Percentiles rank a stretch among this genome's conserved stretches.
Conservation (phyloP, 768 basidiomycete species). For the Boletus sp. region DNA sequence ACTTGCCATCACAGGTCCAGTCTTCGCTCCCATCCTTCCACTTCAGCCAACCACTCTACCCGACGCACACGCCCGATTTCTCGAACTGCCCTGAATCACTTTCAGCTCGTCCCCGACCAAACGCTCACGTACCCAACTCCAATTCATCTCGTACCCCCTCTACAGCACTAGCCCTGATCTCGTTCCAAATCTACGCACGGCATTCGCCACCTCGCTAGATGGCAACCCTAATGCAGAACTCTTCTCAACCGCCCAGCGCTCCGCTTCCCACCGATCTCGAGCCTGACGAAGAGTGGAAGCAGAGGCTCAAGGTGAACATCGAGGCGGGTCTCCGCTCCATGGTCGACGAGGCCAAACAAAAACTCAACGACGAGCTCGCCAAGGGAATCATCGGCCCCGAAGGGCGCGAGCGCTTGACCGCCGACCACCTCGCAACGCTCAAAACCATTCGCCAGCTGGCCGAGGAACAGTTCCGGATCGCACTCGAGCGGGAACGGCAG, state of each 20-base stretch:
- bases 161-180: background rate
- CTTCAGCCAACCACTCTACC: slow-evolving; percentile 9
- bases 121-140: background rate
- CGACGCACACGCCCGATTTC: slow-evolving; percentile 18
- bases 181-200: slow-evolving; percentile 2
- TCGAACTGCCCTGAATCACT: slow-evolving; percentile 8
- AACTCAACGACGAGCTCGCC: slow-evolving; percentile 50
- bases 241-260: slow-evolving; percentile 11
- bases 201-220: slow-evolving; percentile 16
- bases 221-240: slow-evolving; percentile 22
- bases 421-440: slow-evolving; percentile 43
- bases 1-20: slow-evolving; percentile 38
- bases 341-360: slow-evolving; percentile 64
- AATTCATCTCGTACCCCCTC: background rate
- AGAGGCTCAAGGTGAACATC: slow-evolving; percentile 46
- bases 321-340: slow-evolving; percentile 40
- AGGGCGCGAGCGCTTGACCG: slow-evolving; percentile 36
- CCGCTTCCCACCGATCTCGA: slow-evolving; percentile 34
- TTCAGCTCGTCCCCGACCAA: slow-evolving; percentile 7
- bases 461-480: slow-evolving; percentile 43
- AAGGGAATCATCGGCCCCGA: slow-evolving; percentile 35
- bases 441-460: slow-evolving; percentile 44
- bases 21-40: slow-evolving; percentile 22
- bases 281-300: slow-evolving; percentile 58
- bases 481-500: slow-evolving; percentile 47